These are phyloP conservation scores for Aspergillus pseudoviridinutans DNA, from an alignment of 2,329 filamentous ascomycete species.

Conservation along the genomic window DNA sequence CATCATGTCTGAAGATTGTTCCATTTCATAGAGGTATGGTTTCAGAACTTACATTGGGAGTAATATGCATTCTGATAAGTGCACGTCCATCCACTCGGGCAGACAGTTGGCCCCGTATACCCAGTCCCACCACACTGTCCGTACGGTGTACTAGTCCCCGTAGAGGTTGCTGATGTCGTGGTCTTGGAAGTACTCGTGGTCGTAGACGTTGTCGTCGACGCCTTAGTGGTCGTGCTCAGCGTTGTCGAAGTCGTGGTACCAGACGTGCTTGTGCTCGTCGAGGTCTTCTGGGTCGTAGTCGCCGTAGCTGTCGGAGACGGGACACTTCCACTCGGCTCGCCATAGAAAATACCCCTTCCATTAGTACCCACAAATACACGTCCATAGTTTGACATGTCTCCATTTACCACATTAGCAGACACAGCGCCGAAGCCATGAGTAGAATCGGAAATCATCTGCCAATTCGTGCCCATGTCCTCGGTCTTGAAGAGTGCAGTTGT, in stretches of 20 bases:
- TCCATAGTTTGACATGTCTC: conserved; percentile 24
- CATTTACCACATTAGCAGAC: conserved; percentile 24
- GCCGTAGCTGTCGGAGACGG: conserved; percentile 19
- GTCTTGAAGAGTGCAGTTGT: conserved; percentile 22
- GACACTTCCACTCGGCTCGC: conserved; percentile 16
- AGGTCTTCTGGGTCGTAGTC: background rate
- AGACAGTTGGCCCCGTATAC: conserved; percentile 15
- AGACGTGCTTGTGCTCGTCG: background rate
- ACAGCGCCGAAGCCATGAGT: conserved; percentile 23
- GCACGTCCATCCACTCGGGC: conserved; percentile 15
- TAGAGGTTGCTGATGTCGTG: conserved; percentile 6
- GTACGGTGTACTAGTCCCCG: conserved; percentile 8
- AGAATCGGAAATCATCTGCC: conserved; percentile 25
- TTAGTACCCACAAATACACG: conserved; percentile 33
- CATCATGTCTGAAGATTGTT: background rate
- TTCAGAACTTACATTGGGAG: conserved; percentile 3
- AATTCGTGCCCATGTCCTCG: conserved; percentile 23
- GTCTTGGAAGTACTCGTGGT: background rate
- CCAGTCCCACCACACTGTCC: conserved; percentile 16
- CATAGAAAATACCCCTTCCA: conserved; percentile 32
- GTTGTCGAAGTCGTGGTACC: background rate
- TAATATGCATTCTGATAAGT: conserved; percentile 11
- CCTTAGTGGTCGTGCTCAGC: background rate
- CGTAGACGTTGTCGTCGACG: background rate
- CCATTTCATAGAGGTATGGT: background rate